phyloP scores from a whole-genome alignment of 2,329 filamentous ascomycete genomes.

The Aspergillus versicolor region DNA sequence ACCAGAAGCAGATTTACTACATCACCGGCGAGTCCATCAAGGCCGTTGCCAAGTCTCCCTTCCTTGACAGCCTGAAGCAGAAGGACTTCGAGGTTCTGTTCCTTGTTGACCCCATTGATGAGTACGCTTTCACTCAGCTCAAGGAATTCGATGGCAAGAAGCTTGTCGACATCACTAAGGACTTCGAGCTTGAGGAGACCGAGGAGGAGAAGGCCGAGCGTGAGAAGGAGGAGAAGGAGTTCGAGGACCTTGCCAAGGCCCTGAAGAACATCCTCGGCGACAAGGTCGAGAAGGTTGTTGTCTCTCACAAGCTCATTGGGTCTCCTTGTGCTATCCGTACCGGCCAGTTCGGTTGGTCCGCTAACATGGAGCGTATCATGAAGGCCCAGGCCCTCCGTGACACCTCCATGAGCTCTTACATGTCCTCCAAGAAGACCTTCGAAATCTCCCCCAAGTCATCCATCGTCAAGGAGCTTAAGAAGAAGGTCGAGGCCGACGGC shows the following conservation, averaged over 20 bases:
- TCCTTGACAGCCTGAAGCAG: slow-evolving; percentile 97
- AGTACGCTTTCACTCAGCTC: slow-evolving; percentile 99
- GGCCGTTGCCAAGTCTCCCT: slow-evolving; percentile 96
- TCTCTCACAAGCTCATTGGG: slow-evolving; percentile 93
- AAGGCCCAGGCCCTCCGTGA: slow-evolving; percentile 99
- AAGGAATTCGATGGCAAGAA: slow-evolving; percentile 99
- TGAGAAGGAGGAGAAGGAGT: slow-evolving; percentile 98
- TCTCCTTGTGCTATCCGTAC: slow-evolving; percentile 98
- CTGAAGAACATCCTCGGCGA: slow-evolving; percentile 99
- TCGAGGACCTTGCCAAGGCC: slow-evolving; percentile 87
- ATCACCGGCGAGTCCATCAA: slow-evolving; percentile 99
- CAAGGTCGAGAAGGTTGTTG: slow-evolving; percentile 99
- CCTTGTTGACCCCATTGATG: slow-evolving; percentile 98
- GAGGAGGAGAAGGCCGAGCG: slow-evolving; percentile 98
- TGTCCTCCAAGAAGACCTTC: slow-evolving; percentile 99
- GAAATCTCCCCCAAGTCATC: slow-evolving; percentile 99
- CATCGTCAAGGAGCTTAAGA: slow-evolving; percentile 99
- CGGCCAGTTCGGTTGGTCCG: slow-evolving; percentile 99
- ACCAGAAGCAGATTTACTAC: slow-evolving; percentile 99
- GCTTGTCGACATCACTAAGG: slow-evolving; percentile 99
- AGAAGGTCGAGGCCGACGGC: slow-evolving; percentile 95
- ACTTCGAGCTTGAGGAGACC: slow-evolving; percentile 99
- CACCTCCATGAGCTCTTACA: slow-evolving; percentile 99
- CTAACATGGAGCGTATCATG: slow-evolving; percentile 99
- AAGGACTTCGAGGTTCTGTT: slow-evolving; percentile 99